These are phyloP conservation scores for Penicillium robsamsonii DNA, from an alignment of 495 filamentous ascomycete species.

Conservation along the genomic window DNA sequence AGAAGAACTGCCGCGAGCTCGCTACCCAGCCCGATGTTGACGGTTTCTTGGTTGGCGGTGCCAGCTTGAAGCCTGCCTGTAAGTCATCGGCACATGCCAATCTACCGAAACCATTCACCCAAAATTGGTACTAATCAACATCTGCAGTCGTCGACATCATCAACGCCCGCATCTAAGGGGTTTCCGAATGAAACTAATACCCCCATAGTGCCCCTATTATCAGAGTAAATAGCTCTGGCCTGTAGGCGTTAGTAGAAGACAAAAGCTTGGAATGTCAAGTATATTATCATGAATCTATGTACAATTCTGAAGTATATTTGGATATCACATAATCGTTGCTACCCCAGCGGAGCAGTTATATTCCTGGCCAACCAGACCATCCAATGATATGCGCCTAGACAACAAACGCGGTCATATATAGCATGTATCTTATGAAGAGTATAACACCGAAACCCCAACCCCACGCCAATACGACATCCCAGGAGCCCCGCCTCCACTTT, in stretches of 20 bases:
- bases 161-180: conserved; percentile 53
- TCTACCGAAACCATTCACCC: neutral
- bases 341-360: neutral
- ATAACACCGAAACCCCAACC: conserved; percentile 85
- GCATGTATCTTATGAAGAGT: conserved; percentile 68
- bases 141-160: conserved; percentile 63
- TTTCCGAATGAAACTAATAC: conserved; percentile 23
- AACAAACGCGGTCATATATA: neutral
- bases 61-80: conserved; percentile 98
- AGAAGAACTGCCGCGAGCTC: conserved; percentile 96
- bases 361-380: neutral
- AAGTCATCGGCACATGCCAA: conserved; percentile 39
- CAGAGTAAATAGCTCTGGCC: conserved; percentile 10
- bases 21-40: conserved; percentile 92
- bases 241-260: conserved; percentile 10
- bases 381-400: neutral
- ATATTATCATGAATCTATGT: conserved; percentile 36
- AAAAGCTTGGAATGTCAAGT: conserved; percentile 30
- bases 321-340: conserved; percentile 13
- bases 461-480: conserved; percentile 57
- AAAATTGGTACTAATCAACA: conserved; percentile 15
- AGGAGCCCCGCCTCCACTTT: conserved; percentile 64
- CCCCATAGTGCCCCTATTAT: conserved; percentile 7
- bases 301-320: conserved; percentile 28
- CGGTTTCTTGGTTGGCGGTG: conserved; percentile 96